Evolutionary conservation across 768 basidiomycete species (phyloP), one percentile per base, ranked within the genome.

Genomic region (Boletus eberwhitei): DNA sequence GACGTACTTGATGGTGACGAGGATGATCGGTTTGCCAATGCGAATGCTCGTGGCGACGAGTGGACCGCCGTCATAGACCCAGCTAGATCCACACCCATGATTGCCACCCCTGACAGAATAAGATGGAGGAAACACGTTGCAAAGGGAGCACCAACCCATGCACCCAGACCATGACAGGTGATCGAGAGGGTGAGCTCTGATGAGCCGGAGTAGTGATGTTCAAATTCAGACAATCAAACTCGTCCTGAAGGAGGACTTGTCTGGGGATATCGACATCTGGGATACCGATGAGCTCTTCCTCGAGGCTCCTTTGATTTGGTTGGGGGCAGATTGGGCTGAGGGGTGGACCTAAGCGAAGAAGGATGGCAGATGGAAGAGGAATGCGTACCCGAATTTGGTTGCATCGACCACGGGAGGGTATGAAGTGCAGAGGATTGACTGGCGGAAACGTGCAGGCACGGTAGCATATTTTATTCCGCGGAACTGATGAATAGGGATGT

Each of bases 121-220:
- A 73, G 65, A 40, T 36, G 49, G 51, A 56, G 17, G 44, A 59
- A 59, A 48, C 8, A 51, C 37, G 24, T 50, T 53, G 24, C 52
- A 39, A 39, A 46, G 22, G 34, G 38, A 57, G 29, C 31, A 74
- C 83, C 41, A 61, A 90, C 88, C 89, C 89, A 71, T 91, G 89
- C n/a, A 91, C 75, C 89, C 88, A 91, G 42, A 90, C 68, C 88
- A 91, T 89, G 59, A 91, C 88, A 7, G 89, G 89, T 16, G 86
- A 57, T 40, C 74, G 77, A 38, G 86, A 84, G 43, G 74, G 73
- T 4, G 78, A 61, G 4, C 69, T 74, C 19, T 84, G 73, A 17
- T 79, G 81, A 24, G 78, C 82, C 11, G 89, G 89, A 52, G 81
- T 80, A n/a, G 87, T 88, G 49, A 91, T 87, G 69, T 88, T 90